phyloP scores from a whole-genome alignment of 78 protist species.

The Dictyostelium brefeldianum region DNA sequence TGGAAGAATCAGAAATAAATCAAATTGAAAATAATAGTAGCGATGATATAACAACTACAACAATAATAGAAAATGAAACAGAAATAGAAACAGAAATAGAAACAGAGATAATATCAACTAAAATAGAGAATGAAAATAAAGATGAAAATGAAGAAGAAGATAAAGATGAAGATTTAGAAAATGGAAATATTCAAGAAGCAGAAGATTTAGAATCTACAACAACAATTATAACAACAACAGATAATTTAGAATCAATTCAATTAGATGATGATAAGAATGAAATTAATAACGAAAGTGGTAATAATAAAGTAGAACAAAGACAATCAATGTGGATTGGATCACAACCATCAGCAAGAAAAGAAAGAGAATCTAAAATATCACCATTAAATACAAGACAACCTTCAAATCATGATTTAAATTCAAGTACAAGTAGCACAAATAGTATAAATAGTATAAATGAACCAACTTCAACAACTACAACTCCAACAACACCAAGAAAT shows the following conservation, averaged over 20 bases:
- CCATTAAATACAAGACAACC: conserved; percentile 7
- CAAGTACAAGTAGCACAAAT: background rate
- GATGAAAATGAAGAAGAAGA: background rate
- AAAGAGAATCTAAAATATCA: background rate
- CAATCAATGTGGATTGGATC: conserved; percentile 30
- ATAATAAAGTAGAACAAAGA: background rate
- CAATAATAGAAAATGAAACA: too few species aligned
- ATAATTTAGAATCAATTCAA: background rate
- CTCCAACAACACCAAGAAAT: background rate
- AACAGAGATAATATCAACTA: too few species aligned
- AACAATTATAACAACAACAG: background rate
- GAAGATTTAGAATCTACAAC: background rate
- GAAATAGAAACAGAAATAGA: too few species aligned
- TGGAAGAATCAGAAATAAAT: too few species aligned
- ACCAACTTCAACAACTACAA: background rate
- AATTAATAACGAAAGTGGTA: background rate
- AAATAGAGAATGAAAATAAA: background rate
- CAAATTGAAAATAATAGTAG: too few species aligned
- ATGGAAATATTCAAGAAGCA: background rate
- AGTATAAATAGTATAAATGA: background rate
- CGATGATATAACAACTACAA: too few species aligned
- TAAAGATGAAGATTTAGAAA: background rate
- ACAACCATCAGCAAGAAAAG: conserved; percentile 7
- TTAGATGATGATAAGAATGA: background rate
- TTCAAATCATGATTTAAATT: background rate